Evolutionary conservation across 768 basidiomycete species (phyloP).

Genomic region (Suillus lakei): DNA sequence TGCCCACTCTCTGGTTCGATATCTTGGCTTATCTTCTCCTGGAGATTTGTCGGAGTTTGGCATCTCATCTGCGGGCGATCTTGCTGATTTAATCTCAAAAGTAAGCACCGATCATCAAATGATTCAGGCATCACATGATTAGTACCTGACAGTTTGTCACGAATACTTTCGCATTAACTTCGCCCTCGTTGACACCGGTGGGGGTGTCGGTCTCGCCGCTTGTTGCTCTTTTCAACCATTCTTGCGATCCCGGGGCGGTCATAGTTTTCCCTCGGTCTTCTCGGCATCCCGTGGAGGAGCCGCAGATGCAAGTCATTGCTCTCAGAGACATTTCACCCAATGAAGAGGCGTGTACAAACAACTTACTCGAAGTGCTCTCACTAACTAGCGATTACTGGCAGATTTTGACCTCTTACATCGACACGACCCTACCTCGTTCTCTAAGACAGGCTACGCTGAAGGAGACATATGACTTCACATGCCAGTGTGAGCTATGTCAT

Average conservation of each 20-base stretch:
- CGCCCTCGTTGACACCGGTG: slow-evolving; percentile 76
- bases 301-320: slow-evolving; percentile 74
- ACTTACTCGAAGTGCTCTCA: slow-evolving; percentile 3
- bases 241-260: too few relatives aligned
- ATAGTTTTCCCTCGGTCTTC: too few relatives aligned
- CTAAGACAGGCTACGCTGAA: slow-evolving; percentile 60
- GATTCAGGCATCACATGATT: background rate
- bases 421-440: slow-evolving; percentile 70
- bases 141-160: slow-evolving; percentile 70
- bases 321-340: slow-evolving; percentile 62
- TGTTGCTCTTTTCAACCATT: slow-evolving; percentile 53
- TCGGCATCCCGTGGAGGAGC: slow-evolving; percentile 43
- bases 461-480: slow-evolving; percentile 82
- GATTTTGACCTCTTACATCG: slow-evolving; percentile 86
- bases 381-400: slow-evolving; percentile 30
- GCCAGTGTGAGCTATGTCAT: slow-evolving; percentile 66
- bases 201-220: slow-evolving; percentile 85
- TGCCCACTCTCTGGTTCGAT: slow-evolving; percentile 75
- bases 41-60: slow-evolving; percentile 62
- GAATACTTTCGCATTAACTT: slow-evolving; percentile 88
- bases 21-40: slow-evolving; percentile 63
- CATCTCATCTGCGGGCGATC: slow-evolving; percentile 58
- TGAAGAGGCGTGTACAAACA: slow-evolving; percentile 64
- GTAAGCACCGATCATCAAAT: slow-evolving; percentile 42
- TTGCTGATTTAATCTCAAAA: slow-evolving; percentile 74